Base-by-base conservation (phyloP, 2,329 filamentous ascomycete genomes). In the Trichoderma sp. region DNA sequence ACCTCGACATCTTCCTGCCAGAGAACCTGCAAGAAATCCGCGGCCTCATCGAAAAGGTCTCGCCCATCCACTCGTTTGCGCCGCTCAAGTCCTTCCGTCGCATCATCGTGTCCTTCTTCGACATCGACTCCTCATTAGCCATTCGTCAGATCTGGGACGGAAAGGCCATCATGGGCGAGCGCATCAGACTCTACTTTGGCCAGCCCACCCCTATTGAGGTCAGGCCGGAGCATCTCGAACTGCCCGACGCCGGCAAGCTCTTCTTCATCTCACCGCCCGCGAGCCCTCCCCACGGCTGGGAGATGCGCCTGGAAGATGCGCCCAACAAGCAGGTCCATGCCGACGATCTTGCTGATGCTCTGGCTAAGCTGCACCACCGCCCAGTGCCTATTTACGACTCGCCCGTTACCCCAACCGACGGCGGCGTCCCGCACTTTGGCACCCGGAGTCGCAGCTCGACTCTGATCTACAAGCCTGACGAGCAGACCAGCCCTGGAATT, bases 11-110 rank as follows among this genome's bases (percentile, higher is more conserved):
- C 81, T 96, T 95, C 84, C 84, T 87, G 69, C 84, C 91, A 21
- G 86, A 90, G 71, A 93, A 93, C 80, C 85, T 95, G 69, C 87
- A 91, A 74, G 88, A 86, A 70, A 91, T 95, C 75, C 90, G 89
- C 77, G 85, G 89, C 66, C 87, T 93, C 69, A 89, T 96, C 78
- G 83, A 87, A 75, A 79, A 86, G 60, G 88, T 89, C n/a, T 90
- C 91, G 3, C 85, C 88, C 61, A 88, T 95, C 72, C 90, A 93
- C 81, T 89, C 90, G 69, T 96, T 92, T 85, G 88, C 91, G 13
- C 92, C 92, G 0, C 86, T 96, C 71, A 93, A 92, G 78, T 94
- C 91, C 7, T 93, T 96, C 84, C 88, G 90, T 72, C 90, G 92
- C 78, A 93, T 96, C 75, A 85, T 95, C 74, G 88, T 92, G 70